These are phyloP conservation scores for Penicillium cosmopolitanum DNA, from an alignment of 495 filamentous ascomycete genomes.

Conservation along the genomic window DNA sequence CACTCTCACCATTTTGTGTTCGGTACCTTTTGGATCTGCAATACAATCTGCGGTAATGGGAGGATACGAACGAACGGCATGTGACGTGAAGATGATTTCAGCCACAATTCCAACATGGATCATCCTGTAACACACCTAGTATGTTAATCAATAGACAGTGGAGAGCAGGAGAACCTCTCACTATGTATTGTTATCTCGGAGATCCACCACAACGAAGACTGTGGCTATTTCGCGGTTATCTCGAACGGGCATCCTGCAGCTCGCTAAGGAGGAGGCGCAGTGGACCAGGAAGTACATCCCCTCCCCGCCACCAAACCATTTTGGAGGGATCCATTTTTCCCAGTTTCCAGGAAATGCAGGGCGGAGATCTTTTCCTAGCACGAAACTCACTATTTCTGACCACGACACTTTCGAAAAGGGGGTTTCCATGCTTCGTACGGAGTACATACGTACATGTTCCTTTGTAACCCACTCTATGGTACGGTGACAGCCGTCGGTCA, in stretches of 20 bases:
- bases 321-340: constrained; percentile 25
- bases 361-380: constrained; percentile 24
- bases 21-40: constrained; percentile 3
- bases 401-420: background rate
- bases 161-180: background rate
- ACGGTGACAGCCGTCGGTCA: constrained; percentile 15
- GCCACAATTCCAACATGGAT: background rate
- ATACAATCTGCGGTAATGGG: background rate
- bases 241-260: constrained; percentile 18
- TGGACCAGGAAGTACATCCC: constrained; percentile 14
- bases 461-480: background rate
- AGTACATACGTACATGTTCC: background rate
- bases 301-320: constrained; percentile 17
- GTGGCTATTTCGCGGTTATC: background rate
- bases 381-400: background rate
- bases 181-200: background rate
- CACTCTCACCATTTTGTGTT: background rate
- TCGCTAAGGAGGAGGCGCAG: constrained; percentile 21
- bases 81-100: background rate
- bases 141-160: background rate
- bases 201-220: background rate
- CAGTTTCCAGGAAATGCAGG: constrained; percentile 37
- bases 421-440: background rate
- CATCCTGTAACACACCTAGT: background rate
- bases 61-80: background rate